phyloP scores from a whole-genome alignment of 306 rosid genomes.

The Astragalus glycyphyllos region DNA sequence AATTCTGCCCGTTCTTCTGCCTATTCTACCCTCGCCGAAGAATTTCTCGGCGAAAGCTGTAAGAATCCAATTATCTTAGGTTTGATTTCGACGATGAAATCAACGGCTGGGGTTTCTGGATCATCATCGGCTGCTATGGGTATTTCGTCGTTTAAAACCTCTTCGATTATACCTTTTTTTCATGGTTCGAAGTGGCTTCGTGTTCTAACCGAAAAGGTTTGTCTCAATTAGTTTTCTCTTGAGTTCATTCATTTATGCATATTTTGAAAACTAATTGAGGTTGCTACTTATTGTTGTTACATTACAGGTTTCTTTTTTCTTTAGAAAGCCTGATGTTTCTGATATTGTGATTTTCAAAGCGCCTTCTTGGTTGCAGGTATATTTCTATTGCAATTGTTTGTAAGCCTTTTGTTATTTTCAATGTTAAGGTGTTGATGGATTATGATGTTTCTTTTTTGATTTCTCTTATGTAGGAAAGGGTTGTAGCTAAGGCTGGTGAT shows the following conservation, averaged over 20 bases:
- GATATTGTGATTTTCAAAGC: conserved; percentile 92
- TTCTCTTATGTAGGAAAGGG: conserved; percentile 66
- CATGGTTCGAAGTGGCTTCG: conserved; percentile 88
- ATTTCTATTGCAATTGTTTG: conserved; percentile 12
- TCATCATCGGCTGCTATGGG: conserved; percentile 55
- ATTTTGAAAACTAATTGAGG: conserved; percentile 10
- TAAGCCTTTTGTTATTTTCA: neutral
- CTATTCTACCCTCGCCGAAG: conserved; percentile 62
- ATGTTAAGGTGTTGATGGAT: conserved; percentile 14
- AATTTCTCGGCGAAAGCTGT: conserved; percentile 56
- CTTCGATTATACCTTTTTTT: conserved; percentile 67
- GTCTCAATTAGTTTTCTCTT: conserved; percentile 9
- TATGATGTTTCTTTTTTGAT: conserved; percentile 20
- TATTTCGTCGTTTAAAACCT: conserved; percentile 64
- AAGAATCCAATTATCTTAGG: conserved; percentile 69
- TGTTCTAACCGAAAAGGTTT: conserved; percentile 91
- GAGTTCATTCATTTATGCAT: neutral
- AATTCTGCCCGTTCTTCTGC: conserved; percentile 46
- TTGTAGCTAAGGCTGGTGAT: conserved; percentile 96
- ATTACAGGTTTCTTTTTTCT: conserved; percentile 91
- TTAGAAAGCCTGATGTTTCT: conserved; percentile 87
- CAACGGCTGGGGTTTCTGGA: conserved; percentile 61
- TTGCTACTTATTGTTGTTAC: conserved; percentile 29
- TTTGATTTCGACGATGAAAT: conserved; percentile 76
- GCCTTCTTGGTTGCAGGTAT: conserved; percentile 82